A percentile compares a stretch with the other conserved stretches of the same genome.
phyloP scores from a whole-genome alignment of 352 stramenopile species.

The Phytophthora europaea region DNA sequence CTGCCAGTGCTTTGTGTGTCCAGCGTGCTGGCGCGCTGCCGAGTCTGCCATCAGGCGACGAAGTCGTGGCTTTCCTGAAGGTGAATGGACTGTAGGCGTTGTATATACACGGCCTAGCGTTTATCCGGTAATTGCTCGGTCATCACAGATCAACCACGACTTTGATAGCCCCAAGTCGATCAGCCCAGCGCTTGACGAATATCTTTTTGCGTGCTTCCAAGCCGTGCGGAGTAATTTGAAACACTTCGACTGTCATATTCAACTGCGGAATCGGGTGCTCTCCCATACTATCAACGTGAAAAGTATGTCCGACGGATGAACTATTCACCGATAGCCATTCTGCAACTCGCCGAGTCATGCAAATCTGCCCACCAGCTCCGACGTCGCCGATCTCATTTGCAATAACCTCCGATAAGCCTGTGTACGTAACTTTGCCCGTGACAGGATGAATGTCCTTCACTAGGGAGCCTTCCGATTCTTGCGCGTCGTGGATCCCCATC shows the following conservation, averaged over 20 bases:
- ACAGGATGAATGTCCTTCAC: conserved; percentile 58
- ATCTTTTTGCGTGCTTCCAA: conserved; percentile 48
- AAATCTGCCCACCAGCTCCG: conserved; percentile 61
- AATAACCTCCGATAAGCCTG: conserved; percentile 65
- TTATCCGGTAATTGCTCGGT: not conserved
- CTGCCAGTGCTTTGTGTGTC: conserved; percentile 68
- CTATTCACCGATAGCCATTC: conserved; percentile 51
- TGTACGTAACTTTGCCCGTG: conserved; percentile 65
- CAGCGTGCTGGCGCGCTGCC: conserved; percentile 66
- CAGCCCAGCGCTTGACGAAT: conserved; percentile 36
- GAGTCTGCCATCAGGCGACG: conserved; percentile 54
- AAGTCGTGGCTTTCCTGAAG: conserved; percentile 41
- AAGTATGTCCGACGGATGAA: conserved; percentile 25
- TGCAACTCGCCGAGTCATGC: conserved; percentile 50
- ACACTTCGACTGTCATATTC: conserved; percentile 49
- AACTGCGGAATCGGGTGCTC: conserved; percentile 47
- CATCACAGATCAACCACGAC: conserved; percentile 14
- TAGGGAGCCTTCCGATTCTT: conserved; percentile 54
- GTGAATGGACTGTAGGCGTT: not conserved
- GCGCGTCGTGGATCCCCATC: conserved; percentile 69
- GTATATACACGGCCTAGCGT: not conserved
- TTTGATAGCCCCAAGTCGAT: conserved; percentile 27
- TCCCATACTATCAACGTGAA: conserved; percentile 42
- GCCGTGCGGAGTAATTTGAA: conserved; percentile 45
- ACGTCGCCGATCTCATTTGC: conserved; percentile 61